phyloP scores from a whole-genome alignment of 2,329 filamentous ascomycete genomes.

The Cladosporium oxysporum region DNA sequence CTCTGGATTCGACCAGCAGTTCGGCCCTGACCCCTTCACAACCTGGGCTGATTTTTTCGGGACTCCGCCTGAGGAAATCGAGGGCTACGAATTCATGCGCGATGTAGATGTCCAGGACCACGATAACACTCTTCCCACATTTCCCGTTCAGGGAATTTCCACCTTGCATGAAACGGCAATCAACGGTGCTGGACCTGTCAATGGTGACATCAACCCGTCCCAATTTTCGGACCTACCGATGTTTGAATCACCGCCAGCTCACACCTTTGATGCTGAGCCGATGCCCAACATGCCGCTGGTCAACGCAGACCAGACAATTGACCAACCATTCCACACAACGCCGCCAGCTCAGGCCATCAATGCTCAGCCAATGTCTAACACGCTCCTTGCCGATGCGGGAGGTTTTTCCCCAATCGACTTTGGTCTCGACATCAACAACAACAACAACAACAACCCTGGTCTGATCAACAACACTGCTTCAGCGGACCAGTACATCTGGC shows the following conservation, averaged over 20 bases:
- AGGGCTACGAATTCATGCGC: background rate
- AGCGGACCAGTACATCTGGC: background rate
- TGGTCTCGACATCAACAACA: background rate
- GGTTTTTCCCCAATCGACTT: background rate
- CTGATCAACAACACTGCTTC: background rate
- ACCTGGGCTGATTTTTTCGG: background rate
- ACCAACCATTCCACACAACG: background rate
- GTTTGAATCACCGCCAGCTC: background rate
- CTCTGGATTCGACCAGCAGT: background rate
- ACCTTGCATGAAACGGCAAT: background rate
- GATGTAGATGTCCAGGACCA: background rate
- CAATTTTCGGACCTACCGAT: background rate
- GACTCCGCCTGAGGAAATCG: background rate
- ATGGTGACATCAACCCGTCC: background rate
- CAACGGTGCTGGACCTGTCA: background rate
- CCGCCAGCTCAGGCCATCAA: background rate
- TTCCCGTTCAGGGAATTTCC: background rate
- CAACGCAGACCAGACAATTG: background rate
- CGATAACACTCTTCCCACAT: background rate
- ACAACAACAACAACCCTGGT: background rate
- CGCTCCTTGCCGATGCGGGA: too few species aligned
- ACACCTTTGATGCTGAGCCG: background rate
- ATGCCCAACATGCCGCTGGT: background rate
- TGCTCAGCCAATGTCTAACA: background rate
- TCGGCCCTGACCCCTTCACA: background rate